A percentile compares a stretch with the other conserved stretches of the same genome.
These are phyloP conservation scores for Hippophae rhamnoides DNA, from an alignment of 306 rosid species.

Conservation along the genomic window DNA sequence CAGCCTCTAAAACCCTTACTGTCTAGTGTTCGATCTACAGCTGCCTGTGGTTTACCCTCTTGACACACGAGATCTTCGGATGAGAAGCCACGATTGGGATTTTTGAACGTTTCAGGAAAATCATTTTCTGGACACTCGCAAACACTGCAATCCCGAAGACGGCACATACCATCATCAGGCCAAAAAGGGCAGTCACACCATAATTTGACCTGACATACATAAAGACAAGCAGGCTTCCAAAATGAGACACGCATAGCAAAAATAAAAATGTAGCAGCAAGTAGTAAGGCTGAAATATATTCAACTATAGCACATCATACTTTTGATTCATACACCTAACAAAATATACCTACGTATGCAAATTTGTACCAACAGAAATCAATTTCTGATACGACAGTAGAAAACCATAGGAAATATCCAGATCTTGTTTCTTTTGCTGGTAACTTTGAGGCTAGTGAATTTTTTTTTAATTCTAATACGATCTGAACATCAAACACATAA, in stretches of 20 bases:
- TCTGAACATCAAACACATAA: neutral
- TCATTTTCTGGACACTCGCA: conserved; percentile 92
- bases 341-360: too few species aligned
- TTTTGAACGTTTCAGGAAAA: conserved; percentile 77
- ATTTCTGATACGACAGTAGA: neutral
- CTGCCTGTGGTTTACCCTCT: conserved; percentile 94
- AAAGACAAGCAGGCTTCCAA: conserved; percentile 15
- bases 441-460: neutral
- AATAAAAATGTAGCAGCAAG: neutral
- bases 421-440: neutral
- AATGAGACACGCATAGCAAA: neutral
- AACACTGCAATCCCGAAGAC: conserved; percentile 90
- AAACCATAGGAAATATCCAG: neutral
- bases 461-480: neutral
- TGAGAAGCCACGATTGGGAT: conserved; percentile 47
- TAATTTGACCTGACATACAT: conserved; percentile 50
- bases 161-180: conserved; percentile 99
- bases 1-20: conserved; percentile 79
- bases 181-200: conserved; percentile 99
- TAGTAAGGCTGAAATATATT: neutral
- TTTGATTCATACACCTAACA: too few species aligned
- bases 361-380: too few species aligned
- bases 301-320: neutral
- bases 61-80: conserved; percentile 69
- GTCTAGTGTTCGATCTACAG: conserved; percentile 89